A percentile compares a stretch with the other conserved stretches of the same genome.
Conservation (phyloP, 495 filamentous ascomycete genomes). For the Penicillium egyptiacum region DNA sequence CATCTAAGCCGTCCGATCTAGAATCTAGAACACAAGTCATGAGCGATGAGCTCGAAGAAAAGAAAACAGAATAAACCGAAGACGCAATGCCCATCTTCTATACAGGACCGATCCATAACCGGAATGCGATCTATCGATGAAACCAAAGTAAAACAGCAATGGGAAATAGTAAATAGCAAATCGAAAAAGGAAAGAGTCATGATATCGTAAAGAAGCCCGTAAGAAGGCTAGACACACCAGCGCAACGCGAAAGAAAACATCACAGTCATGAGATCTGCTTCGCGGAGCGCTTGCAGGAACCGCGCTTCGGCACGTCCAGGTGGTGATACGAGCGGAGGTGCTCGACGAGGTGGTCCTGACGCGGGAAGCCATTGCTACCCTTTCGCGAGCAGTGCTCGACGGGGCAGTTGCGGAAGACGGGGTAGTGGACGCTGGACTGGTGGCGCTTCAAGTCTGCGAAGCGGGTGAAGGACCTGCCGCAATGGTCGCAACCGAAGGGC, state of each 20-base stretch:
- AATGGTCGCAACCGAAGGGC: slow-evolving; percentile 46
- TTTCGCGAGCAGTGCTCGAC: slow-evolving; percentile 78
- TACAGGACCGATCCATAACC: slow-evolving; percentile 1
- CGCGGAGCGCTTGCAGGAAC: slow-evolving; percentile 33
- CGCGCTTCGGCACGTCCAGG: slow-evolving; percentile 49
- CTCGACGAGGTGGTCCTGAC: slow-evolving; percentile 85
- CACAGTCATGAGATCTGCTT: slow-evolving; percentile 25
- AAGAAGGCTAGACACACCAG: background rate
- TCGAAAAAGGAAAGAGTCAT: slow-evolving; percentile 9
- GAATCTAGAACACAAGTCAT: slow-evolving; percentile 6
- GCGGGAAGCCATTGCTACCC: slow-evolving; percentile 73
- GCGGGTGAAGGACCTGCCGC: slow-evolving; percentile 51
- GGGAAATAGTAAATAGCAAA: background rate
- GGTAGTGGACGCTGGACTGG: slow-evolving; percentile 51
- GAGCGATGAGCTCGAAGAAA: slow-evolving; percentile 7
- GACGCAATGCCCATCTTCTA: slow-evolving; percentile 11
- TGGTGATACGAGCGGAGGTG: slow-evolving; percentile 79
- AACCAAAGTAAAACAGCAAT: background rate
- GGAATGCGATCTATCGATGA: slow-evolving; percentile 3
- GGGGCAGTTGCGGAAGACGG: slow-evolving; percentile 72
- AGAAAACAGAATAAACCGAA: slow-evolving; percentile 8
- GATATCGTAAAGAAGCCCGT: slow-evolving; percentile 5
- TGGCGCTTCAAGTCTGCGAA: slow-evolving; percentile 57
- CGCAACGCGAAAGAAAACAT: slow-evolving; percentile 1
- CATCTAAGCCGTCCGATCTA: slow-evolving; percentile 8